Conservation (phyloP, 2,329 filamentous ascomycete species). For the Zasmidium angulare region DNA sequence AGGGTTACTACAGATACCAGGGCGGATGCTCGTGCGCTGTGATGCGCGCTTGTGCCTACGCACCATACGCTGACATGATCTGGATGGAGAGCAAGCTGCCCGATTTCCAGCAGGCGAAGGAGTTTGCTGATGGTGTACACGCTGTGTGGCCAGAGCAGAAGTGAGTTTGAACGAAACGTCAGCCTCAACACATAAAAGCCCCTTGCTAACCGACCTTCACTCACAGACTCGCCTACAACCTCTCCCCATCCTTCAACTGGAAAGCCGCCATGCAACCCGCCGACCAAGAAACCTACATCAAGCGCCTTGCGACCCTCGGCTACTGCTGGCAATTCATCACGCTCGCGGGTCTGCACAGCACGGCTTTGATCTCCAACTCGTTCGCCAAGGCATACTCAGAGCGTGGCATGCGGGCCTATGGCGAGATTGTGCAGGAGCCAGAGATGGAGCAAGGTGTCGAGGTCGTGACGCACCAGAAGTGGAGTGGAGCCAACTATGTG, state of each 20-base stretch:
- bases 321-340: conserved; percentile 99
- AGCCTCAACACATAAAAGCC: background rate
- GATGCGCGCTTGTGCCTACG: conserved; percentile 88
- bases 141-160: conserved; percentile 95
- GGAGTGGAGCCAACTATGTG: conserved; percentile 91
- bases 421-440: conserved; percentile 94
- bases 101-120: conserved; percentile 84
- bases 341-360: conserved; percentile 94
- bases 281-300: conserved; percentile 97
- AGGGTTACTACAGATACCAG: conserved; percentile 91
- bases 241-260: conserved; percentile 99
- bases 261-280: conserved; percentile 88
- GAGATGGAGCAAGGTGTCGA: conserved; percentile 90
- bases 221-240: conserved; percentile 86
- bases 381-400: conserved; percentile 77
- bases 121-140: conserved; percentile 92
- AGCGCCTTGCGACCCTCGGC: conserved; percentile 78
- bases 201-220: conserved; percentile 16
- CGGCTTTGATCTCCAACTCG: conserved; percentile 83
- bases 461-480: conserved; percentile 98
- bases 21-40: conserved; percentile 90
- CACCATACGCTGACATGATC: conserved; percentile 90
- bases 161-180: conserved; percentile 51
- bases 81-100: conserved; percentile 99
- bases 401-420: conserved; percentile 88